Evolutionary conservation across 495 filamentous ascomycete genomes (phyloP).

Genomic region (Talaromyces ruber): DNA sequence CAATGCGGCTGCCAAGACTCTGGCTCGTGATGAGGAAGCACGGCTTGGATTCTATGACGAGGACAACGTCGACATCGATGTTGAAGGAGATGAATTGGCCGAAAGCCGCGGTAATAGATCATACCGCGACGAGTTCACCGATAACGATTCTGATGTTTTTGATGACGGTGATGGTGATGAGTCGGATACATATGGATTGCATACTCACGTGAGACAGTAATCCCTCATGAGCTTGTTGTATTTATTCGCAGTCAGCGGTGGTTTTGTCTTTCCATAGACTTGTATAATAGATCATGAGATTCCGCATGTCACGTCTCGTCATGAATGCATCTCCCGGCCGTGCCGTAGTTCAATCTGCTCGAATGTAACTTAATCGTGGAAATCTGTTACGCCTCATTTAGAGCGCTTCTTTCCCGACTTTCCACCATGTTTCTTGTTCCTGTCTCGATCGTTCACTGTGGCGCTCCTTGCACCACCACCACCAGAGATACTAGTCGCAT

Average conservation of each 20-base stretch:
- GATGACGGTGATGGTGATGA: constrained; percentile 30
- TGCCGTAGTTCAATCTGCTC: not conserved
- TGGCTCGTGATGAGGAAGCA: constrained; percentile 41
- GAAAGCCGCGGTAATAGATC: constrained; percentile 13
- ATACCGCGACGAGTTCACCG: constrained; percentile 47
- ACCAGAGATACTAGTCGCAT: constrained; percentile 3
- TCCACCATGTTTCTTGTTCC: not conserved
- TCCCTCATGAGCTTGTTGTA: not conserved
- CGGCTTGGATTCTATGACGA: constrained; percentile 36
- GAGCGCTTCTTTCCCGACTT: constrained; percentile 3
- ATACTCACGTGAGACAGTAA: constrained; percentile 25
- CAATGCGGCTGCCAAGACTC: constrained; percentile 31
- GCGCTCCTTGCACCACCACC: not conserved
- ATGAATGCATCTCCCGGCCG: not conserved
- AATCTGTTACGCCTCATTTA: not conserved
- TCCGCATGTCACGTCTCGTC: not conserved
- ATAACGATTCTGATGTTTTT: constrained; percentile 44
- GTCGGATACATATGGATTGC: constrained; percentile 36
- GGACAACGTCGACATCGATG: constrained; percentile 30
- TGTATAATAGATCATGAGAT: not conserved
- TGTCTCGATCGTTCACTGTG: not conserved
- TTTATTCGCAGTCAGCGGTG: not conserved
- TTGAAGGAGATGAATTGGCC: constrained; percentile 30
- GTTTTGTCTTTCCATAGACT: not conserved
- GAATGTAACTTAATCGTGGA: not conserved